Conservation (phyloP, 257 asterid species). For the Paulownia fortunei region DNA sequence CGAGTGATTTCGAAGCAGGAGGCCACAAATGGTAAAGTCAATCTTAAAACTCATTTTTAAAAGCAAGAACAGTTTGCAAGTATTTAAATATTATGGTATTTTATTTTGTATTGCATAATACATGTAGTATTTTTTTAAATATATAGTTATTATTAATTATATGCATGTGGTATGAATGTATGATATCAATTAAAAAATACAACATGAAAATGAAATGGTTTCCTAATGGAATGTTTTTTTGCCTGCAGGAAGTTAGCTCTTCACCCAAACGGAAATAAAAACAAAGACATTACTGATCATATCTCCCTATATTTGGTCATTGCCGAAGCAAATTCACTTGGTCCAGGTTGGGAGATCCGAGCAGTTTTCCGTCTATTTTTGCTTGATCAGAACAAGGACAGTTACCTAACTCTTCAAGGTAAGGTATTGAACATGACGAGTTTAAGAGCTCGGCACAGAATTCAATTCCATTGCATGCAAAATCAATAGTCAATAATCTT, state of each 20-base stretch:
- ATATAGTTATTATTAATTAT: too few species aligned
- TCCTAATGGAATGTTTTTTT: too few species aligned
- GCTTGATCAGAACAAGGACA: constrained; percentile 70
- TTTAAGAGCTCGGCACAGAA: not conserved
- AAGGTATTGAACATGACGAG: too few species aligned
- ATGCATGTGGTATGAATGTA: not conserved
- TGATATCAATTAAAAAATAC: not conserved
- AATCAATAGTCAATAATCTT: not conserved
- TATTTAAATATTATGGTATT: too few species aligned
- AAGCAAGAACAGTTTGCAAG: too few species aligned
- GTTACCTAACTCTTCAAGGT: constrained; percentile 61
- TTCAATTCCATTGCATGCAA: not conserved
- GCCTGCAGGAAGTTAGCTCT: constrained; percentile 63
- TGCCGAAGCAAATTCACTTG: constrained; percentile 38
- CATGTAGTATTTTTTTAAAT: too few species aligned
- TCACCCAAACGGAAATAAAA: constrained; percentile 74
- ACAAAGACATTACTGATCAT: constrained; percentile 53
- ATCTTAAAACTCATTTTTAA: too few species aligned
- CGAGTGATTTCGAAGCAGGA: constrained; percentile 56
- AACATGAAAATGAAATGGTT: too few species aligned
- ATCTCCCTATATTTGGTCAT: constrained; percentile 60
- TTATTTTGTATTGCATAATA: too few species aligned
- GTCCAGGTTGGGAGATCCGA: constrained; percentile 61
- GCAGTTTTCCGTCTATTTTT: constrained; percentile 57
- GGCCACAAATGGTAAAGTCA: constrained; percentile 63